phyloP scores from a whole-genome alignment of 2,329 filamentous ascomycete species.

The Sporothrix phasma region DNA sequence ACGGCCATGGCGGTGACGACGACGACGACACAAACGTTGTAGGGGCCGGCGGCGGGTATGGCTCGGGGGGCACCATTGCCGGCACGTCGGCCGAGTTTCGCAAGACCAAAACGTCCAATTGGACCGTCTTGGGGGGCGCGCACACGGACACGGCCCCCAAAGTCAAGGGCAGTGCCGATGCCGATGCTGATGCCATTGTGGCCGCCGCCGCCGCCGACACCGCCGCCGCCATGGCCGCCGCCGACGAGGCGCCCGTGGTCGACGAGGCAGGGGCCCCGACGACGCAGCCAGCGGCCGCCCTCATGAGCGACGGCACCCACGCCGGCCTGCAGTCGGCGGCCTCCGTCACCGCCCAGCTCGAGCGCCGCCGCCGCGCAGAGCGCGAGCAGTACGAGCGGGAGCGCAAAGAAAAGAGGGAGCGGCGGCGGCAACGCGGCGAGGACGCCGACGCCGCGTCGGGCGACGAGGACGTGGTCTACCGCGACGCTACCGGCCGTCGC shows the following conservation, averaged over 20 bases:
- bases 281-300: constrained; percentile 29
- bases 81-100: constrained; percentile 55
- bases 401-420: constrained; percentile 20
- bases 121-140: constrained; percentile 58
- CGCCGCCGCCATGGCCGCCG: constrained; percentile 38
- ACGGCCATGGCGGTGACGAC: constrained; percentile 33
- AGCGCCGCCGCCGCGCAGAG: constrained; percentile 40
- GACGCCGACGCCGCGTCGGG: constrained; percentile 40
- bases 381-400: constrained; percentile 26
- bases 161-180: constrained; percentile 43
- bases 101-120: constrained; percentile 65
- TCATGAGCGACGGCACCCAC: constrained; percentile 80
- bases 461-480: constrained; percentile 83
- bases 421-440: constrained; percentile 28
- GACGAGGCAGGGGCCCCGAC: constrained; percentile 37
- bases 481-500: constrained; percentile 87
- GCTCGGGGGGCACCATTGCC: constrained; percentile 35
- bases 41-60: constrained; percentile 21
- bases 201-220: constrained; percentile 60
- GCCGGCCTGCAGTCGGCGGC: constrained; percentile 80
- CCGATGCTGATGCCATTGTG: constrained; percentile 70
- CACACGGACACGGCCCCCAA: constrained; percentile 21
- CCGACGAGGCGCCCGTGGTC: constrained; percentile 41
- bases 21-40: constrained; percentile 35
- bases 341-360: constrained; percentile 60